A percentile compares a stretch with the other conserved stretches of the same genome.
phyloP scores from a whole-genome alignment of 176 grass and related monocot genomes.

The Musa itinerans region DNA sequence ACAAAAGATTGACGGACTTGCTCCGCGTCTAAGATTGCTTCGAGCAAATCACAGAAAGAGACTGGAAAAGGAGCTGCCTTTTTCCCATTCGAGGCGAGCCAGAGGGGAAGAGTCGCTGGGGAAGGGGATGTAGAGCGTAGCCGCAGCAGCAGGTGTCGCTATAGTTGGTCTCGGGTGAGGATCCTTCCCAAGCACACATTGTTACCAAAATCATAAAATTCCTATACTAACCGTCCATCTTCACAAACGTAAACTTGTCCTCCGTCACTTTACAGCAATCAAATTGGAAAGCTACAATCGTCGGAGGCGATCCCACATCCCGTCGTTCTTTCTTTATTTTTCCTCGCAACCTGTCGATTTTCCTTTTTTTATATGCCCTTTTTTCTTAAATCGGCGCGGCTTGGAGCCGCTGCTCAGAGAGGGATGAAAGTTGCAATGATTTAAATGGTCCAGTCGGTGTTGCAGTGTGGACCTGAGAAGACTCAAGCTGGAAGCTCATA shows the following conservation, averaged over 20 bases:
- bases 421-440: too few species aligned
- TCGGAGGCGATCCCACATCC: not conserved
- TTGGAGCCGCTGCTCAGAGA: too few species aligned
- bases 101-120: not conserved
- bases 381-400: not conserved
- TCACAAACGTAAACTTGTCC: too few species aligned
- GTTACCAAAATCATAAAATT: not conserved
- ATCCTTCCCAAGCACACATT: too few species aligned
- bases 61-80: not conserved
- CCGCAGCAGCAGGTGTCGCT: not conserved
- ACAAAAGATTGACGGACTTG: not conserved
- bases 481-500: too few species aligned
- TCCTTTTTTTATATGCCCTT: too few species aligned
- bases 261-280: not conserved
- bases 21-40: not conserved
- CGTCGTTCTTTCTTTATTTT: too few species aligned
- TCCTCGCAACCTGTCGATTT: too few species aligned
- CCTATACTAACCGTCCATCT: too few species aligned
- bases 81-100: constrained; percentile 1
- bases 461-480: too few species aligned
- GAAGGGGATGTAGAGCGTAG: not conserved
- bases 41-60: not conserved
- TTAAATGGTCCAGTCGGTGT: too few species aligned
- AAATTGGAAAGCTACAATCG: not conserved
- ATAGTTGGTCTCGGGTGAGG: not conserved